Base-by-base conservation (phyloP, 2,329 filamentous ascomycete species). In the Ophiognomonia clavigignenti-juglandacearum region DNA sequence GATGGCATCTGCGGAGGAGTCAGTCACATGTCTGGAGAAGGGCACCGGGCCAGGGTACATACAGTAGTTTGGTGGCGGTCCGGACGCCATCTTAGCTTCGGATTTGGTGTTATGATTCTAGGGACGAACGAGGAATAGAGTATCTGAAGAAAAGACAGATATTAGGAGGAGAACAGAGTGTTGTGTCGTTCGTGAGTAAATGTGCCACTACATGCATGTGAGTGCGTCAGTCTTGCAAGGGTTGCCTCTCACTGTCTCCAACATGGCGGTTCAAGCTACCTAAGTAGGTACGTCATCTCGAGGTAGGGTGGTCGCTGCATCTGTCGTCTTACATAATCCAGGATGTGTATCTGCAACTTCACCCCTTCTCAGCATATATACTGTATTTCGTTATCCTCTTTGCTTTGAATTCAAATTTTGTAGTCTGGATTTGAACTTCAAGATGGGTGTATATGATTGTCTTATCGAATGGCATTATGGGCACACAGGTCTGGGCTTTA, bases 21-120 rank as follows among this genome's bases (percentile, higher is more conserved):
- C 51, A 45, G 43, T 26, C n/a, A 29, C 35, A 32, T 36, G 22
- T 22, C 4, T 29, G 24, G 24, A 24, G 37, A 42, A 45, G 26
- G 23, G 45, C 27, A 14, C 32, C 40, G 47, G 50, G 45, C 18
- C 34, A 46, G 27, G 14, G 10, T 29, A 56, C 74, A 57, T 68
- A 81, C 79, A 83, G 59, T 83, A 83, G 58, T 83, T 74, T 18
- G 78, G 75, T 24, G 76, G 77, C 8, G 70, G 56, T 43, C 64
- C 66, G 39, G 57, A 48, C 38, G 52, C 54, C 57, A 65, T 61
- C 46, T 56, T 58, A 64, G 55, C 46, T 63, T 50, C 10, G 24
- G 6, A 64, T 67, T 70, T 64, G 13, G 71, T 19, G 11, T 35
- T 35, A 6, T 8, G 32, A 35, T 13, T 20, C 19, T 5, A 13